Evolutionary conservation across 306 rosid species (phyloP).

Genomic region (Myrica gale): DNA sequence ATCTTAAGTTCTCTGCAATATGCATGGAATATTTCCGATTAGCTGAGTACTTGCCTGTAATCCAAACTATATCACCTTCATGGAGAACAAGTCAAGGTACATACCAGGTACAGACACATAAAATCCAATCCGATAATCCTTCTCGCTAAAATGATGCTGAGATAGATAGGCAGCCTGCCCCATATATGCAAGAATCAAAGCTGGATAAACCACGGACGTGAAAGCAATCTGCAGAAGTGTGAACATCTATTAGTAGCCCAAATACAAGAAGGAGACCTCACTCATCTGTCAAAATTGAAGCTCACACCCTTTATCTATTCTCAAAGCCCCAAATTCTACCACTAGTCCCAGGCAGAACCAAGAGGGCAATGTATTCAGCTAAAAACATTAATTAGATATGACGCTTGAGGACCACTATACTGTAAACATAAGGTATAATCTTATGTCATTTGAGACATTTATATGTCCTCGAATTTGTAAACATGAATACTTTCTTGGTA

Average conservation of each 20-base stretch:
- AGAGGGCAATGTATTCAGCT: not conserved
- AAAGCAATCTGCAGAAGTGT: conserved; percentile 81
- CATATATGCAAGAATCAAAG: conserved; percentile 91
- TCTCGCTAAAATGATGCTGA: conserved; percentile 37
- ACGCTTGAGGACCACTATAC: not conserved
- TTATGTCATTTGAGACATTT: not conserved
- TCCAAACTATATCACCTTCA: conserved; percentile 20
- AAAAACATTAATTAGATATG: not conserved
- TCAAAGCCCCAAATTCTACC: not conserved
- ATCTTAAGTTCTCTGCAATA: conserved; percentile 67
- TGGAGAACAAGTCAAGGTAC: conserved; percentile 24
- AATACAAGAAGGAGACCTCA: not conserved
- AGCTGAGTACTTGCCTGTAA: conserved; percentile 28
- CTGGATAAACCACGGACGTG: conserved; percentile 89
- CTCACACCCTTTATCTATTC: not conserved
- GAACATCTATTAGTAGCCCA: conserved; percentile 17
- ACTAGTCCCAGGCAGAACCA: not conserved
- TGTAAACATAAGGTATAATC: not conserved
- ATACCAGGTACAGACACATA: conserved; percentile 93
- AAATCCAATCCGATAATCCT: conserved; percentile 54
- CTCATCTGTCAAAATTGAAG: not conserved
- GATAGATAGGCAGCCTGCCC: conserved; percentile 98
- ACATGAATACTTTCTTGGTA: not conserved
- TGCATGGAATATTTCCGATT: conserved; percentile 23
- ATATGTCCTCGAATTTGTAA: not conserved